Evolutionary conservation across 352 stramenopile genomes (phyloP), one percentile per base, ranked within the genome.

Genomic region (Globisporangium mamillatum): DNA sequence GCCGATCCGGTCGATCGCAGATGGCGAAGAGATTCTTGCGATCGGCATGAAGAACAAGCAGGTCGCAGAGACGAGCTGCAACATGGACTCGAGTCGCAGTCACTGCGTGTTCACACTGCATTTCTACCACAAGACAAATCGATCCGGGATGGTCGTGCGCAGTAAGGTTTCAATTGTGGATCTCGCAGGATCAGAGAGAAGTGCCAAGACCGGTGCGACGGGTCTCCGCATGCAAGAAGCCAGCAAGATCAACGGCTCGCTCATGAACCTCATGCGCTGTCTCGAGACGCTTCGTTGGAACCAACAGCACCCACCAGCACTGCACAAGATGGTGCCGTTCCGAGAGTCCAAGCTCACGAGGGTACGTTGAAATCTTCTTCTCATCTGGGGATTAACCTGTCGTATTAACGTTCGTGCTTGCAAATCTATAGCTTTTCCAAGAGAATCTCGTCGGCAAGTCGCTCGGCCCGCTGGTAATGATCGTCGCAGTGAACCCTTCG

Each of bases 211-310:
- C 1, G 87, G 87, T 0, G 90, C 88, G 32, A 93, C 91, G 20
- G 86, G 86, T 7, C 63, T 90, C 14, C 90, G 95, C 25, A 97
- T 99, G 80, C 97, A 98, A 62, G 98, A 99, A 77, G 96, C 97
- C n/a, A 98, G 94, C 68, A 92, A 98, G 69, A 99, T 99, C 74
- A 99, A 99, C 86, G 89, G 88, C 20, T 98, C 92, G 22, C 78
- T 99, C 4, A 99, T 98, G 94, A 98, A 98, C 57, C 86, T 99
- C 27, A 99, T 98, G 93, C 88, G 92, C 50, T 99, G 97, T 71
- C 81, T 99, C 2, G 92, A 98, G 64, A 95, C 89, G 22, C 83
- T 99, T 78, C 89, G 96, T 0, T 94, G 84, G 75, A 98, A 98
- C 64, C 90, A 98, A 63, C 84, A 93, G 64, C 85, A 91, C 55